Conservation (phyloP, 805 yeast species). For the Candida lessepsii region DNA sequence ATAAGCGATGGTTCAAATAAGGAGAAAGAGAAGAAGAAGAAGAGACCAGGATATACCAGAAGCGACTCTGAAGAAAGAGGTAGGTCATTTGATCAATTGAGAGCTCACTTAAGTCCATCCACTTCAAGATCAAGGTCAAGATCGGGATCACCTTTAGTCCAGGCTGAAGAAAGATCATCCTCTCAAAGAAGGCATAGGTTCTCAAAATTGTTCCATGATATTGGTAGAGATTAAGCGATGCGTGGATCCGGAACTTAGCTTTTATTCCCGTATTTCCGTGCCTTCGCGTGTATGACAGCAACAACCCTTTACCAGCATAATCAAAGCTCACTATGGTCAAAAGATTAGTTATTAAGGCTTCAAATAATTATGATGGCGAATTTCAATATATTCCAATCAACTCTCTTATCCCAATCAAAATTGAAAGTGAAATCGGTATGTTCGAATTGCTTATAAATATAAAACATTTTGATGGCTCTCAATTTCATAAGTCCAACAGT, state of each 20-base stretch:
- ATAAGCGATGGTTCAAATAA: slow-evolving; percentile 16
- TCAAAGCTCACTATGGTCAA: slow-evolving; percentile 19
- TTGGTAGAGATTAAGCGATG: neutral
- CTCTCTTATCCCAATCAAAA: slow-evolving; percentile 31
- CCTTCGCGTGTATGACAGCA: neutral
- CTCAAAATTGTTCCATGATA: slow-evolving; percentile 18
- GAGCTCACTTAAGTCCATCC: slow-evolving; percentile 4
- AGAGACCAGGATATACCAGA: slow-evolving; percentile 12
- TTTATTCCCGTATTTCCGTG: neutral
- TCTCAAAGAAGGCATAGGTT: slow-evolving; percentile 12
- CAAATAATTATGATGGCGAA: slow-evolving; percentile 24
- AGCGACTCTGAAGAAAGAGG: slow-evolving; percentile 20
- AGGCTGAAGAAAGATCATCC: slow-evolving; percentile 10
- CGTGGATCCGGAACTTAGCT: neutral
- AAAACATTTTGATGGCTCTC: slow-evolving; percentile 46
- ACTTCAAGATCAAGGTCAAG: slow-evolving; percentile 12
- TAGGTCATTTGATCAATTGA: slow-evolving; percentile 11
- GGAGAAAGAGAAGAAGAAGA: slow-evolving; percentile 21
- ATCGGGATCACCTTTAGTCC: slow-evolving; percentile 22
- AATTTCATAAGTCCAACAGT: slow-evolving; percentile 33
- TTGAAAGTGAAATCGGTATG: slow-evolving; percentile 39
- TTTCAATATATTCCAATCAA: slow-evolving; percentile 44
- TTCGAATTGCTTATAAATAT: slow-evolving; percentile 43
- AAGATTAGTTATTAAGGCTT: slow-evolving; percentile 32
- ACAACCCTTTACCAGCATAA: neutral